Percentiles rank a stretch among this genome's conserved stretches.
These are phyloP conservation scores for Globisporangium cederbergense DNA, from an alignment of 352 stramenopile species.

Conservation along the genomic window DNA sequence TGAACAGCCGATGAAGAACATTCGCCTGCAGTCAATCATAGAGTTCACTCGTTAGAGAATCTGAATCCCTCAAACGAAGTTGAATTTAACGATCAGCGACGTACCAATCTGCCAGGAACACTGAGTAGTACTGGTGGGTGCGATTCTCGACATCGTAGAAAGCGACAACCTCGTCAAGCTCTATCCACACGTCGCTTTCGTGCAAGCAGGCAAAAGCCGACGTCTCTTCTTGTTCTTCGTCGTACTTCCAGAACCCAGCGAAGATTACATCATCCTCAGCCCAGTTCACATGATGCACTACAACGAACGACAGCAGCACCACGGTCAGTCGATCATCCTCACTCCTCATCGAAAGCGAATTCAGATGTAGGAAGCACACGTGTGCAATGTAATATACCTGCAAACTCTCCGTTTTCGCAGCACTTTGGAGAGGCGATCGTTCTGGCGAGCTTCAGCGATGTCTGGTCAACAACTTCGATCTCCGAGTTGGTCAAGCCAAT, in stretches of 20 bases:
- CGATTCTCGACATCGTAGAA: conserved; percentile 56
- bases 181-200: conserved; percentile 40
- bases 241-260: conserved; percentile 52
- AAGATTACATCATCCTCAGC: conserved; percentile 64
- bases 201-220: conserved; percentile 53
- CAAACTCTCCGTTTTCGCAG: conserved; percentile 30
- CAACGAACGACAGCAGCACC: background rate
- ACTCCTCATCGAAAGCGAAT: background rate
- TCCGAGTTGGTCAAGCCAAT: conserved; percentile 32
- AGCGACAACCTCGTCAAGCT: conserved; percentile 62
- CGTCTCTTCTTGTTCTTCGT: conserved; percentile 51
- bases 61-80: background rate
- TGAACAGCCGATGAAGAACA: conserved; percentile 81
- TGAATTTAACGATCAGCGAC: conserved; percentile 3
- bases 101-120: conserved; percentile 60
- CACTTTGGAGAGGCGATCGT: conserved; percentile 37
- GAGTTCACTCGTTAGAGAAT: background rate
- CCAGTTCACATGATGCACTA: conserved; percentile 76
- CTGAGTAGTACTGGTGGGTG: conserved; percentile 62
- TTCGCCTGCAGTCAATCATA: conserved; percentile 35
- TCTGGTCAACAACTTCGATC: conserved; percentile 33
- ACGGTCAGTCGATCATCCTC: background rate
- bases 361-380: background rate
- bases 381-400: conserved; percentile 11
- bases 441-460: conserved; percentile 25